Base-by-base conservation (phyloP, 441 rosid genomes). In the Sinapis alba region DNA sequence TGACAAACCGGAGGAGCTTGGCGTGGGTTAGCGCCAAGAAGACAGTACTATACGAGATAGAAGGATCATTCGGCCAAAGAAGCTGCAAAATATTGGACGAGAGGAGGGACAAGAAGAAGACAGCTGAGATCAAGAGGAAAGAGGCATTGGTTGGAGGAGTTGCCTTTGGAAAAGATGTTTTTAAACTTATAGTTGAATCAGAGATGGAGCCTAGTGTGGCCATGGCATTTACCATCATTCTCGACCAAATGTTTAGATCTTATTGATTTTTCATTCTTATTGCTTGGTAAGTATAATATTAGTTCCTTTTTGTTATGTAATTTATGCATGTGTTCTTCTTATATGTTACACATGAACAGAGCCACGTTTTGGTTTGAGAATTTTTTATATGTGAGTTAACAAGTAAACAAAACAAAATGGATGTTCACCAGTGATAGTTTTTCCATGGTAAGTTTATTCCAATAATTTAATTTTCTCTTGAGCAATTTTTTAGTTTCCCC, bases 161-260 rank as follows among this genome's bases (percentile, higher is more conserved):
- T n/a, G 84, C 74, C 8, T 85, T 89, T 5, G 94, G 97, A 1
- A 71, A 68, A 53, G 97, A 94, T 65, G 91, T 94, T 0, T 94
- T 87, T 79, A 89, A 85, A 7, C 92, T 94, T n/a, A 64, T 87
- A 5, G 85, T 94, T 54, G 88, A 83, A 76, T 85, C 92, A 0
- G 91, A 82, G 63, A 87, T 90, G 69, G 90, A 89, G 21, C 65
- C 74, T 3, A 61, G 89, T 2, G 72, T 84, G 3, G 97, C 97
- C 28, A 94, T 92, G 98, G 92, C 97, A 5, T 68, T 94, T 1
- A 91, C 91, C 75, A 92, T 94, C 68, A 87, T 91, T 47, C 95
- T 94, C 13, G 97, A 92, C 78, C 93, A 88, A 76, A 94, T 94
- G 98, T 94, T 81, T 78, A 83, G 89, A 65, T 89, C 98, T 53